These are phyloP conservation scores for Rhodotorula mucilaginosa DNA, from an alignment of 1,284 basidiomycete species.

Conservation along the genomic window DNA sequence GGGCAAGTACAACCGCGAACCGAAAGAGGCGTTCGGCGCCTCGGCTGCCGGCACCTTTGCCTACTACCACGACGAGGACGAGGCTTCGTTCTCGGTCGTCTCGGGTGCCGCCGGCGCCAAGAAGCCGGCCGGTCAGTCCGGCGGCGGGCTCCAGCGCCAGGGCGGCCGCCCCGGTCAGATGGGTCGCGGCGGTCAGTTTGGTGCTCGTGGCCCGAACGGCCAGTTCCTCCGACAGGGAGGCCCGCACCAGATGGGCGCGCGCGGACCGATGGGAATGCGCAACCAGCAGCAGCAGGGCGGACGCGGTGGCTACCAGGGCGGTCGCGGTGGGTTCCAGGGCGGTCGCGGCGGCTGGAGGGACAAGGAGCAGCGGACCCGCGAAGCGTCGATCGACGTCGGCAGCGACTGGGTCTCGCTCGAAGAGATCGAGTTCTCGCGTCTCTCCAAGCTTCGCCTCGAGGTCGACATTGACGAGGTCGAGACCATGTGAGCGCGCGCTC, in stretches of 20 bases:
- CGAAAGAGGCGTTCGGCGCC: conserved; percentile 54
- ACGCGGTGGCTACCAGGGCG: conserved; percentile 46
- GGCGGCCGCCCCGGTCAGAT: conserved; percentile 55
- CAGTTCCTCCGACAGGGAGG: conserved; percentile 33
- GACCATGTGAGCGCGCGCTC: conserved; percentile 60
- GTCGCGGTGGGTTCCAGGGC: conserved; percentile 53
- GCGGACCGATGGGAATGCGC: conserved; percentile 29
- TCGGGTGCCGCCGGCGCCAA: conserved; percentile 58
- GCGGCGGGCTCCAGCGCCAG: conserved; percentile 40
- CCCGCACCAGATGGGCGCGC: neutral
- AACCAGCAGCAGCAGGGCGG: conserved; percentile 24
- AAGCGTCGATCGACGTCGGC: conserved; percentile 90
- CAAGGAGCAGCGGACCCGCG: conserved; percentile 90
- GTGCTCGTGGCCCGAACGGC: conserved; percentile 34
- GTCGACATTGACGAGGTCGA: conserved; percentile 75
- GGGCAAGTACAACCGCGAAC: conserved; percentile 40
- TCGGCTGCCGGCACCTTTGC: conserved; percentile 67
- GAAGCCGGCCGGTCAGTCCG: conserved; percentile 31
- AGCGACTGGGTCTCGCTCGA: conserved; percentile 91
- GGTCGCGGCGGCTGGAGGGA: conserved; percentile 82
- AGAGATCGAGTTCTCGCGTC: conserved; percentile 93
- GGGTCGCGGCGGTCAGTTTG: conserved; percentile 58
- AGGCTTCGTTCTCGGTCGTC: conserved; percentile 94
- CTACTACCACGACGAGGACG: conserved; percentile 98
- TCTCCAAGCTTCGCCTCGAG: conserved; percentile 85